Percentiles rank a stretch among this genome's conserved stretches.
phyloP scores from a whole-genome alignment of 2,329 filamentous ascomycete genomes.

The Colletotrichum filicis region DNA sequence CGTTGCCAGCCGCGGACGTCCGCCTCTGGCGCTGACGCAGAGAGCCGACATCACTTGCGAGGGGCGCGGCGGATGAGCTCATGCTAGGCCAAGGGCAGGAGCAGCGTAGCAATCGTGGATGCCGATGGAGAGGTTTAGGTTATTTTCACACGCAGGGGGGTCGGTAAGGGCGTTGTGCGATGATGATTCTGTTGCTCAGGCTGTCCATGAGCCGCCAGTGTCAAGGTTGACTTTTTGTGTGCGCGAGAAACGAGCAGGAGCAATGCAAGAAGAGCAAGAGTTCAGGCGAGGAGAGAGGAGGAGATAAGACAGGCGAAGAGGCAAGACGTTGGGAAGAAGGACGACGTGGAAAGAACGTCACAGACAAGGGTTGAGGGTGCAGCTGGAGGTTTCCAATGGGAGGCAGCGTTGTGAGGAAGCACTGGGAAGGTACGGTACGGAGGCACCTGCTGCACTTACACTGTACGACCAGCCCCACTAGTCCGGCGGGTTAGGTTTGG shows the following conservation, averaged over 20 bases:
- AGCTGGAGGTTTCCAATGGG: constrained; percentile 19
- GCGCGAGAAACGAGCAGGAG: not conserved
- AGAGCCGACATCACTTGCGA: constrained; percentile 23
- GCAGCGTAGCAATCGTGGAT: not conserved
- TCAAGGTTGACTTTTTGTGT: not conserved
- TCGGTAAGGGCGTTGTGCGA: constrained; percentile 33
- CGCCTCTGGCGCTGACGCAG: constrained; percentile 30
- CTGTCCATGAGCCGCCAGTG: constrained; percentile 33
- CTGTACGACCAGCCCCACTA: constrained; percentile 12
- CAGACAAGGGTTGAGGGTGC: constrained; percentile 19
- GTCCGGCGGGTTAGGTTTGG: constrained; percentile 3
- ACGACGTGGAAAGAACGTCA: constrained; percentile 26
- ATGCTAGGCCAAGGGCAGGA: constrained; percentile 27
- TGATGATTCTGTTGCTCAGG: constrained; percentile 26
- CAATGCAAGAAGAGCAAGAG: not conserved
- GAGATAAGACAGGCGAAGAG: constrained; percentile 4
- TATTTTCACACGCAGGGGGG: constrained; percentile 33
- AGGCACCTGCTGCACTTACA: not conserved
- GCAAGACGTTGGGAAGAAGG: constrained; percentile 10
- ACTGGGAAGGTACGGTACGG: not conserved
- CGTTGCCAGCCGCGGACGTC: constrained; percentile 11
- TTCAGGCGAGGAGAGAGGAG: not conserved
- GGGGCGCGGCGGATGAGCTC: constrained; percentile 36
- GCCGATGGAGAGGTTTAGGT: constrained; percentile 1
- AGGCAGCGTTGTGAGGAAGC: not conserved